phyloP scores from a whole-genome alignment of 2,329 filamentous ascomycete genomes.

The Sclerotinia subarctica region DNA sequence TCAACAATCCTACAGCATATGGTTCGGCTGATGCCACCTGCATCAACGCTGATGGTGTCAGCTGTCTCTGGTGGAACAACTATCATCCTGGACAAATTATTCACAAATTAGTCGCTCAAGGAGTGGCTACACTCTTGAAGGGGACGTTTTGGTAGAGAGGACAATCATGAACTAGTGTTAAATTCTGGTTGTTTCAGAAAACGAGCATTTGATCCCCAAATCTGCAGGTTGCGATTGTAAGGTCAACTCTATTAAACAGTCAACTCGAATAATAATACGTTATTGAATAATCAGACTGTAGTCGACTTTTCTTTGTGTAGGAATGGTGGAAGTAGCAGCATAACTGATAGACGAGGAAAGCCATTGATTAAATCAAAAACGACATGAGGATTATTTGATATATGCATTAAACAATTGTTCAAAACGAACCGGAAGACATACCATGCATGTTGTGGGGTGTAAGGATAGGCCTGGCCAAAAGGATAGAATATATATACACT shows the following conservation, averaged over 20 bases:
- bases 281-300: too few species aligned
- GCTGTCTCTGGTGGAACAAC: slow-evolving; percentile 8
- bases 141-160: not conserved
- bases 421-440: too few species aligned
- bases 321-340: too few species aligned
- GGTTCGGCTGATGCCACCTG: not conserved
- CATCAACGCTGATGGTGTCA: not conserved
- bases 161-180: not conserved
- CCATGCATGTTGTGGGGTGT: too few species aligned
- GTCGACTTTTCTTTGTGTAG: too few species aligned
- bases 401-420: slow-evolving; percentile 21
- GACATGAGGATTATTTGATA: slow-evolving; percentile 26
- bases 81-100: slow-evolving; percentile 1
- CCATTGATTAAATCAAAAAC: too few species aligned
- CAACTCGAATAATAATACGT: too few species aligned
- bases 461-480: not conserved
- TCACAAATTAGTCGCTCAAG: not conserved
- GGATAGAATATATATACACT: not conserved
- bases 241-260: too few species aligned
- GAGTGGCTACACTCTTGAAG: not conserved
- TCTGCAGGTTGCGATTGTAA: too few species aligned
- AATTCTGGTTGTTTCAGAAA: not conserved
- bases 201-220: not conserved
- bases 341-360: too few species aligned
- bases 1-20: not conserved